These are phyloP conservation scores for Kokia cookei DNA, from an alignment of 441 rosid species.

Conservation along the genomic window DNA sequence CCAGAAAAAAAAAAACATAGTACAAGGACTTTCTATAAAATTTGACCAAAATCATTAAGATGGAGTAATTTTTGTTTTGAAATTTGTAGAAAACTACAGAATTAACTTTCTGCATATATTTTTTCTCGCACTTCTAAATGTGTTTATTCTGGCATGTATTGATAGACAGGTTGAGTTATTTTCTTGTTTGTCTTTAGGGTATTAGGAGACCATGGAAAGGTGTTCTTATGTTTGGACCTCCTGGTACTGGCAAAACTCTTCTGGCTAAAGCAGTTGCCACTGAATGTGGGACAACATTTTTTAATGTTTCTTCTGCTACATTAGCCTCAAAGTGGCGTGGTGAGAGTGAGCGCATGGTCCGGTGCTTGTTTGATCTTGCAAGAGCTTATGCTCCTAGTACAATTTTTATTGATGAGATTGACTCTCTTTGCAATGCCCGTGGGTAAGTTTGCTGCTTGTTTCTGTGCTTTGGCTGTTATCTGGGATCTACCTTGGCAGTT, in stretches of 20 bases:
- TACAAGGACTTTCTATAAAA: too few relatives aligned
- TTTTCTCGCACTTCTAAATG: background rate
- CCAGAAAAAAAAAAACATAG: too few relatives aligned
- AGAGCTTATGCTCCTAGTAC: constrained; percentile 91
- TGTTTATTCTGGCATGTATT: background rate
- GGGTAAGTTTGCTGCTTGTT: constrained; percentile 41
- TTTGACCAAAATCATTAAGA: background rate
- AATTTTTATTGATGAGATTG: constrained; percentile 80
- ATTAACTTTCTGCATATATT: background rate
- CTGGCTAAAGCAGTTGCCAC: constrained; percentile 87
- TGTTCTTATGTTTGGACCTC: constrained; percentile 92
- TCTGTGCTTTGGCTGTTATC: background rate
- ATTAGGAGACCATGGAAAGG: constrained; percentile 93
- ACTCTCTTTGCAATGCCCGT: constrained; percentile 77
- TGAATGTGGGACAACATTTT: constrained; percentile 70
- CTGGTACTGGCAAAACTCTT: constrained; percentile 84
- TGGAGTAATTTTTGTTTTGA: background rate
- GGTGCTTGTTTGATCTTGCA: constrained; percentile 82
- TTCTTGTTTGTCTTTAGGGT: constrained; percentile 38
- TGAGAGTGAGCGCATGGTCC: constrained; percentile 90
- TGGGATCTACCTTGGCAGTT: background rate
- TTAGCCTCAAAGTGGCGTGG: constrained; percentile 92
- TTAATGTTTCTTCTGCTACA: constrained; percentile 81
- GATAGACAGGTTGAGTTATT: background rate
- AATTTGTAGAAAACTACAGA: background rate